phyloP scores from a whole-genome alignment of 192 early-diverging fungal genomes.

The Backusella liffmaniae region DNA sequence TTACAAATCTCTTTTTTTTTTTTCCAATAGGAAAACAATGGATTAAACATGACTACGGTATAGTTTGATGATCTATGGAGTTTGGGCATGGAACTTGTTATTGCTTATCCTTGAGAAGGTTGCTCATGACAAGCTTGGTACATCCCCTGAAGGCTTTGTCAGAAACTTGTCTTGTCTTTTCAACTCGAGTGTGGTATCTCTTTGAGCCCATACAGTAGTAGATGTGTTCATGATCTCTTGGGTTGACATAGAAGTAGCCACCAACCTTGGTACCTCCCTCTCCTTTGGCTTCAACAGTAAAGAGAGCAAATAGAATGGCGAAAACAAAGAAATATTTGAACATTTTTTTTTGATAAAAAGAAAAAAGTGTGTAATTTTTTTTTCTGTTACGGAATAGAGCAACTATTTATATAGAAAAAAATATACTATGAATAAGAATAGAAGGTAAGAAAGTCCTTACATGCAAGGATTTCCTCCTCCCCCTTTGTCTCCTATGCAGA shows the following conservation, averaged over 20 bases:
- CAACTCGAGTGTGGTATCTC: background rate
- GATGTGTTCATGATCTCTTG: background rate
- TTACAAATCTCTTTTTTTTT: background rate
- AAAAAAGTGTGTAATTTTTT: background rate
- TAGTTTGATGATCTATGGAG: background rate
- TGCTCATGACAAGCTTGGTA: background rate
- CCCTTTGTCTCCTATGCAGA: background rate
- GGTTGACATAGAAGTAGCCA: conserved; percentile 2
- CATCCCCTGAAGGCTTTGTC: background rate
- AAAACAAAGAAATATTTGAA: background rate
- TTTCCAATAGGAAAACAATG: background rate
- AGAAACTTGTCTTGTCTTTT: background rate
- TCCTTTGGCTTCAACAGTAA: background rate
- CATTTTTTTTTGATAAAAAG: background rate
- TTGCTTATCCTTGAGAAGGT: background rate
- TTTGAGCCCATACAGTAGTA: background rate
- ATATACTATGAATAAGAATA: background rate
- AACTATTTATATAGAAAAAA: background rate
- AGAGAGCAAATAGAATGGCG: background rate
- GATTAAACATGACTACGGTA: background rate
- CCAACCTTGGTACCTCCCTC: background rate
- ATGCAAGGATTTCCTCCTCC: background rate
- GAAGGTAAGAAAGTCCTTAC: background rate
- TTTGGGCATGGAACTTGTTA: background rate
- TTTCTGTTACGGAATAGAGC: background rate